Evolutionary conservation across 352 stramenopile species (phyloP).

Genomic region (Globisporangium iwayamae): DNA sequence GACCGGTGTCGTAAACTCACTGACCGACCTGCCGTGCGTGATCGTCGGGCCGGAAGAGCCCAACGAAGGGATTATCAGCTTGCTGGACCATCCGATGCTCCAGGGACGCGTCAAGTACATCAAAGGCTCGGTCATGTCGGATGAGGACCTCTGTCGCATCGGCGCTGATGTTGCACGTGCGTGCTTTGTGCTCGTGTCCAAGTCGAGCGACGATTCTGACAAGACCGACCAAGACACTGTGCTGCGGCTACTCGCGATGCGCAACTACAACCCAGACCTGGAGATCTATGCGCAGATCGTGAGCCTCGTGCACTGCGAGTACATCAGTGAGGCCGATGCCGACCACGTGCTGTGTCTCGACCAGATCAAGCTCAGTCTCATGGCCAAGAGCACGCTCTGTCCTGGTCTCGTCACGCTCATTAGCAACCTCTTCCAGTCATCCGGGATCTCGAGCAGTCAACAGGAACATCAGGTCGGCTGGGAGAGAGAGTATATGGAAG

Average conservation of each 20-base stretch:
- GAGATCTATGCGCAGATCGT: constrained; percentile 63
- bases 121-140: constrained; percentile 61
- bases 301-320: constrained; percentile 46
- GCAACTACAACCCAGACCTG: constrained; percentile 55
- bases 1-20: constrained; percentile 21
- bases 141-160: constrained; percentile 63
- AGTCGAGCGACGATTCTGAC: constrained; percentile 33
- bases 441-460: constrained; percentile 23
- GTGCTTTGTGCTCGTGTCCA: constrained; percentile 55
- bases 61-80: constrained; percentile 41
- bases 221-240: constrained; percentile 53
- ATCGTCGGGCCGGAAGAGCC: constrained; percentile 54
- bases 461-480: constrained; percentile 22
- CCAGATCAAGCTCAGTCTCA: constrained; percentile 58
- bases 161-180: constrained; percentile 45
- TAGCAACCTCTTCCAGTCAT: constrained; percentile 60
- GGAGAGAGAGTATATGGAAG: constrained; percentile 52
- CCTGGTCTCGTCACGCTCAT: constrained; percentile 56
- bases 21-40: constrained; percentile 47
- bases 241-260: constrained; percentile 52
- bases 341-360: constrained; percentile 59
- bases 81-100: constrained; percentile 58
- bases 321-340: constrained; percentile 52
- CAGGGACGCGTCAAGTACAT: constrained; percentile 62
- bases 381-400: constrained; percentile 63